phyloP scores from a whole-genome alignment of 2,329 filamentous ascomycete species.

The Achaetomium macrosporum region DNA sequence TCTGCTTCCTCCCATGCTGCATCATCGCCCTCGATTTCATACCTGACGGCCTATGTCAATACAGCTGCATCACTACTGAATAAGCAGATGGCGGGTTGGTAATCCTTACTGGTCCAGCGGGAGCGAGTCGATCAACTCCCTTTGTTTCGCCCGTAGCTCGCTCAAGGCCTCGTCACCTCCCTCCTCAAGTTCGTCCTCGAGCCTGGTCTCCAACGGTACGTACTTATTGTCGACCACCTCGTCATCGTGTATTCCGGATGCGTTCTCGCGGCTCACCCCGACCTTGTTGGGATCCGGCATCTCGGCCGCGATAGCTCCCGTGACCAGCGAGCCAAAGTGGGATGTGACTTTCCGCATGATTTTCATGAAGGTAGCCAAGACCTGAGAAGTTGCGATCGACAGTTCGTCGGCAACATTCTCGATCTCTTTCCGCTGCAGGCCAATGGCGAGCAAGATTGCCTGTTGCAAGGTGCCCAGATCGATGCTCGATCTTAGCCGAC shows the following conservation, averaged over 20 bases:
- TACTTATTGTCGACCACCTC: conserved; percentile 61
- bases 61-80: neutral
- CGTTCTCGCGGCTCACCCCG: conserved; percentile 54
- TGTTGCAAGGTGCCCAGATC: conserved; percentile 78
- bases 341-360: conserved; percentile 80
- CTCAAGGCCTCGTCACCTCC: conserved; percentile 70
- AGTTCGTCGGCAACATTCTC: conserved; percentile 76
- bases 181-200: conserved; percentile 80
- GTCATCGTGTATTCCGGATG: conserved; percentile 61
- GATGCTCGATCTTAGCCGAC: conserved; percentile 61
- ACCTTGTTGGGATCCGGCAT: conserved; percentile 54
- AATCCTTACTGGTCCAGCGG: conserved; percentile 72
- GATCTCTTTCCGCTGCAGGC: conserved; percentile 83
- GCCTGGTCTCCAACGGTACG: conserved; percentile 60
- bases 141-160: conserved; percentile 71
- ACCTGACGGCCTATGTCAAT: conserved; percentile 37
- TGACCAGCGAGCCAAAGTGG: conserved; percentile 69
- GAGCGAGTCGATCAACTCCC: conserved; percentile 82
- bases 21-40: conserved; percentile 58
- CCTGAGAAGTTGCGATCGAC: conserved; percentile 65
- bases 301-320: conserved; percentile 63
- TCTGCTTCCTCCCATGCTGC: conserved; percentile 66
- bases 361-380: conserved; percentile 97
- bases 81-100: neutral
- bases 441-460: conserved; percentile 81